These are phyloP conservation scores for Aspergillus funiculosus DNA, from an alignment of 495 filamentous ascomycete genomes.

Conservation along the genomic window DNA sequence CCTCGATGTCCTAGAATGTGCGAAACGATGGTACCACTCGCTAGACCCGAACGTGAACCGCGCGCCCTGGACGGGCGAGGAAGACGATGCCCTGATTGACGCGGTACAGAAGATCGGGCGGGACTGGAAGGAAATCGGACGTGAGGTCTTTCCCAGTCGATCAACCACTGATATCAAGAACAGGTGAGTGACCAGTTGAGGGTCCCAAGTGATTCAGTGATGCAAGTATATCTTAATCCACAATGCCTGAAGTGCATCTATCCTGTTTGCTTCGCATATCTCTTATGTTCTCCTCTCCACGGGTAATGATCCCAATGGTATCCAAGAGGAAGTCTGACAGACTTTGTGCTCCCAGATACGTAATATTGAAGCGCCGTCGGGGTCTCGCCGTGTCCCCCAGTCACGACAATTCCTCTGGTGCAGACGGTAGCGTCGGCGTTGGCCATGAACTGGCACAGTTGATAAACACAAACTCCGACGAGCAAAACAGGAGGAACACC, in stretches of 20 bases:
- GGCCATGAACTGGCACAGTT: neutral
- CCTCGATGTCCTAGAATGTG: slow-evolving; percentile 14
- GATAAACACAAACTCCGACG: too few species aligned
- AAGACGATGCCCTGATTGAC: slow-evolving; percentile 12
- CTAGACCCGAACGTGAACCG: slow-evolving; percentile 21
- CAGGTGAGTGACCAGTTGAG: slow-evolving; percentile 15
- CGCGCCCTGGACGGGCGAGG: slow-evolving; percentile 17
- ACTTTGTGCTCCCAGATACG: neutral
- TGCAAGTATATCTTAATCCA: too few species aligned
- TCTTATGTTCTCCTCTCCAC: too few species aligned
- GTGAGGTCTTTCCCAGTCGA: slow-evolving; percentile 13
- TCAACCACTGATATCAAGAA: slow-evolving; percentile 21
- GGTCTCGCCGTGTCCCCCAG: neutral
- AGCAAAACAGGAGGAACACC: too few species aligned
- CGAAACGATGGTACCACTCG: slow-evolving; percentile 25
- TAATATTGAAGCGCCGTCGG: neutral
- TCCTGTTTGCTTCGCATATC: too few species aligned
- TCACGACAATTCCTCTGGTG: neutral
- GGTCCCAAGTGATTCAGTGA: too few species aligned
- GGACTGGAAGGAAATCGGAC: slow-evolving; percentile 19
- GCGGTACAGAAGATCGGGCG: slow-evolving; percentile 11
- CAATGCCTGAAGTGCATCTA: too few species aligned
- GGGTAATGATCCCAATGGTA: too few species aligned
- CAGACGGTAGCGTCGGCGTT: neutral
- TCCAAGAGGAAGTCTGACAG: neutral